Conservation (phyloP, 345 rosid species). For the Sisymbrium altissimum region DNA sequence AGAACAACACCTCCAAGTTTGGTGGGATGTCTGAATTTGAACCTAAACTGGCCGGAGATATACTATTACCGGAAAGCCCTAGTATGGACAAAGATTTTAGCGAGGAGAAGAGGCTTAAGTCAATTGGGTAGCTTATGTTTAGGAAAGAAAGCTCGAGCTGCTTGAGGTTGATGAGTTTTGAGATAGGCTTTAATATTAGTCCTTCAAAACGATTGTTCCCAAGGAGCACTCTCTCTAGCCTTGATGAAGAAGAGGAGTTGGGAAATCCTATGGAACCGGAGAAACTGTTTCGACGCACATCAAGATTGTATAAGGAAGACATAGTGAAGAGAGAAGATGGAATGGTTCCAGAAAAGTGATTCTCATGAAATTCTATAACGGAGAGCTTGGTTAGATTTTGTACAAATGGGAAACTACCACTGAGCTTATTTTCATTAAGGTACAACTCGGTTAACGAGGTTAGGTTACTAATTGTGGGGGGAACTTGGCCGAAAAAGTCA, state of each 20-base stretch:
- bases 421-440: neutral
- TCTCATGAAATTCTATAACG: rapidly evolving
- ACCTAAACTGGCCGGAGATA: neutral
- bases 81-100: neutral
- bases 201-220: neutral
- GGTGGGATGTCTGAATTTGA: neutral
- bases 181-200: conserved; percentile 7
- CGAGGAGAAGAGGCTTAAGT: neutral
- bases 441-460: neutral
- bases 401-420: conserved; percentile 13
- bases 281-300: neutral
- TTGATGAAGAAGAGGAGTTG: neutral
- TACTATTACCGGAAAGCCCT: neutral
- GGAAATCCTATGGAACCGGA: neutral
- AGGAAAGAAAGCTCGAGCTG: neutral
- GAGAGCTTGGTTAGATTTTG: conserved; percentile 6
- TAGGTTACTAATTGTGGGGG: conserved; percentile 16
- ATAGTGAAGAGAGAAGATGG: neutral
- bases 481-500: conserved; percentile 1
- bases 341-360: conserved; percentile 8
- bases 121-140: conserved; percentile 2
- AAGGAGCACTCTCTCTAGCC: neutral
- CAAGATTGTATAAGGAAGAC: neutral
- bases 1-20: neutral
- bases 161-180: conserved; percentile 1